Evolutionary conservation across 179 eudicot species (phyloP), one percentile per base, ranked within the genome.

Genomic region (Silene noctiflora): DNA sequence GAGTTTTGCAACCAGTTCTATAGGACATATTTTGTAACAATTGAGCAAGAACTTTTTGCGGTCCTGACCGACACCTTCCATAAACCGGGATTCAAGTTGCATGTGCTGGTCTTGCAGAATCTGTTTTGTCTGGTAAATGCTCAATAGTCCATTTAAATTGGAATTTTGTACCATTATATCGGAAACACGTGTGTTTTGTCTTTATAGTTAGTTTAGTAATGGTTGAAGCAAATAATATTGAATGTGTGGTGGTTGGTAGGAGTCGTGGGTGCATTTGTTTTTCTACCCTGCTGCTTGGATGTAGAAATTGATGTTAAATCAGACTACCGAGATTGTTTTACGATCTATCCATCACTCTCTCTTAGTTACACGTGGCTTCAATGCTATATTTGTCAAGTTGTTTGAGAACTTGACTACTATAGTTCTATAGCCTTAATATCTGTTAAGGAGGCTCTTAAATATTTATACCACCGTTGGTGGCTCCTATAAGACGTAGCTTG

Each of bases 31-130:
- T 96, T 90, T 78, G 64, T 90, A 81, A 89, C 86, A 64, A 96
- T 96, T n/a, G 99, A 90, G 83, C 98, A 93, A 96, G 99, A 96
- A 83, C 89, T 93, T 12, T 96, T 96, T 78, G 99, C 92, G 51
- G 99, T 96, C 66, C 80, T 96, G 73, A 91, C 98, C 3, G 99
- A 96, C 81, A 96, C 99, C 24, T 96, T 96, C 78, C 99, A 96
- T 81, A 96, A 96, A 82, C 99, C 98, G 59, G 99, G 98, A 75
- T 96, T 96, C 86, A 96, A 93, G 87, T 77, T 96, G 84, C 99
- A 96, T 53, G 97, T 96, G 73, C 76, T 89, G 82, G 96, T 96
- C 79, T 82, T 96, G 72, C 99, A 96, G 81, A 91, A 91, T 81
- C 78, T 96, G 60, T 93, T 96, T 74, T 86, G 94, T 79, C 82